A percentile compares a stretch with the other conserved stretches of the same genome.
Conservation (phyloP, 352 stramenopile species). For the Pythium insidiosum region DNA sequence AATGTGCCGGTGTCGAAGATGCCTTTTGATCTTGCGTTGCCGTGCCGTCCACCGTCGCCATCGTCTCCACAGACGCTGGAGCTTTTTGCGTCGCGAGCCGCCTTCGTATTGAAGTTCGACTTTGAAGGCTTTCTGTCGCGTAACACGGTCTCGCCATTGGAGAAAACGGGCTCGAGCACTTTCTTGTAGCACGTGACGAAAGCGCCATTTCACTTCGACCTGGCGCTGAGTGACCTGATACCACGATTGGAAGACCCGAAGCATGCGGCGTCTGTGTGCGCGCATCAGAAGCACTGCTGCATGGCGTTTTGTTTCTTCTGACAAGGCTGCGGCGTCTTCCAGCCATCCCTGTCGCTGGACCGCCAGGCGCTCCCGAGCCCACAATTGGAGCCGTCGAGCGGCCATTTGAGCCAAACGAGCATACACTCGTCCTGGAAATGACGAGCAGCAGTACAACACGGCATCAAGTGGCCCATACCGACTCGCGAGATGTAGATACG, state of each 20-base stretch:
- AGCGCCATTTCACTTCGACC: slow-evolving; percentile 14
- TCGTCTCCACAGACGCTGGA: neutral
- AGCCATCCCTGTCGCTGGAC: slow-evolving; percentile 12
- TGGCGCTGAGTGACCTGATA: slow-evolving; percentile 11
- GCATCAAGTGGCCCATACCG: slow-evolving; percentile 17
- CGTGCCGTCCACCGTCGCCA: slow-evolving; percentile 11
- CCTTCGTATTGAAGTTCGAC: slow-evolving; percentile 12
- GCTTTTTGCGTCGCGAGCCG: slow-evolving; percentile 7
- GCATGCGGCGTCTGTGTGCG: slow-evolving; percentile 2
- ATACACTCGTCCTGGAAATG: slow-evolving; percentile 20
- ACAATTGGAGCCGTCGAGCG: slow-evolving; percentile 14
- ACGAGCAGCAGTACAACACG: slow-evolving; percentile 19
- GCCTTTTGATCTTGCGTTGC: too few species aligned
- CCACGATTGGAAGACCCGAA: slow-evolving; percentile 12
- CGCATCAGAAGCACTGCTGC: slow-evolving; percentile 7
- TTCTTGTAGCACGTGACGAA: slow-evolving; percentile 7
- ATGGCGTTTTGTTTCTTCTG: slow-evolving; percentile 4
- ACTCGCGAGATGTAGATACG: slow-evolving; percentile 17
- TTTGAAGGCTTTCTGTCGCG: slow-evolving; percentile 9
- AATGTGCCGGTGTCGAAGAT: too few species aligned
- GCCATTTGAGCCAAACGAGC: slow-evolving; percentile 11
- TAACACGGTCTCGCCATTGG: slow-evolving; percentile 8
- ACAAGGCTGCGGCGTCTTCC: neutral
- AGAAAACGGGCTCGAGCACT: slow-evolving; percentile 8
- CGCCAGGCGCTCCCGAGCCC: slow-evolving; percentile 9